Base-by-base conservation (phyloP, 2,329 filamentous ascomycete species). In the Conoideocrella luteorostrata region DNA sequence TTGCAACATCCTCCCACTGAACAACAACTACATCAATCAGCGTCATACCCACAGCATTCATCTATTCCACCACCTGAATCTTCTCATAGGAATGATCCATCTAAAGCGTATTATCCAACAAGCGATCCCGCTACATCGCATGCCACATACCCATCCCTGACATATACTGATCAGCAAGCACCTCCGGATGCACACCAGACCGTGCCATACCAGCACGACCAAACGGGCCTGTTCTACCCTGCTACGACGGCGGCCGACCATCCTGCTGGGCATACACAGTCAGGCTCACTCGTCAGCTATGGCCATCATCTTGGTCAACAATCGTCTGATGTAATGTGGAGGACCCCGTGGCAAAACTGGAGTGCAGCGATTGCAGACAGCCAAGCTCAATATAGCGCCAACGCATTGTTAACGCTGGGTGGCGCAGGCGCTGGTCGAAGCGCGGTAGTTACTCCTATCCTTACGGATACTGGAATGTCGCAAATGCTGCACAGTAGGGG, bases 261-360 rank as follows among this genome's bases (percentile, higher is more conserved):
- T 10, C 47, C 52, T 4, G 45, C 48, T 7, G 48, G 36, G 3
- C 48, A 54, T n/a, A 52, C 57, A 26, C 59, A 61, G 20, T 43
- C 54, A 5, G 68, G 69, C 23, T 62, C 66, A 1, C 52, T 72
- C 39, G 56, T 68, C 4, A 55, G 61, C 2, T 72, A 70, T 38
- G 66, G 2, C 65, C 69, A 44, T 54, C 66, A 60, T 58, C n/a
- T 52, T 60, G n/a, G 41, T 41, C 52, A 58, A 23, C 47, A 55
- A 6, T 35, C 51, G 1, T 41, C 57, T 5, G 59, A 62, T n/a
- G 56, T 57, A 47, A 56, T 64, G 49, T 67, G 58, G 62, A 65
- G 62, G 7, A 76, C 70, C 47, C 64, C 71, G 0, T 78, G 74
- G 74, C 67, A 74, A 13, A 70, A 77, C 57, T 78, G 75, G 75